Percentiles rank a stretch among this genome's conserved stretches.
Evolutionary conservation across 495 filamentous ascomycete genomes (phyloP).

Genomic region (Clohesyomyces aquaticus): DNA sequence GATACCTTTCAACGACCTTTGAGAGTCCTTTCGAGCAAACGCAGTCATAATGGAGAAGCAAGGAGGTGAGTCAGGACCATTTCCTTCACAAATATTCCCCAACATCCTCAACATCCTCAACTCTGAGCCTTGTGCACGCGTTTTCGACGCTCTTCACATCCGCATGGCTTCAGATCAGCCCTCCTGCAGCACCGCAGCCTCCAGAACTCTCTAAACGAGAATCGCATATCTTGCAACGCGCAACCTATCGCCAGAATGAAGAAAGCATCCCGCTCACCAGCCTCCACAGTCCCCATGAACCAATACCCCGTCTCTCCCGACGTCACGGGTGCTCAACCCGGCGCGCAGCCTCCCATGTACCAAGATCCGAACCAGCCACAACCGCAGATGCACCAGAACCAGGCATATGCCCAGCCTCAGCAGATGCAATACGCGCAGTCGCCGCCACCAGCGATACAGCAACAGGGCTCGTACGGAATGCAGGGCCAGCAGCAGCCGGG

Average conservation of each 20-base stretch:
- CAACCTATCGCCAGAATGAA: background rate
- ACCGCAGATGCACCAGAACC: constrained; percentile 14
- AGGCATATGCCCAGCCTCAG: constrained; percentile 23
- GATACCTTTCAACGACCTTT: background rate
- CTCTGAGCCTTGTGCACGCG: background rate
- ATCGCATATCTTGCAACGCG: no score
- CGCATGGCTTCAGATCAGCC: no score
- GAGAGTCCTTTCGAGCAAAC: background rate
- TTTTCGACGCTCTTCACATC: background rate
- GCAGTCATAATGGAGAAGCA: constrained; percentile 39
- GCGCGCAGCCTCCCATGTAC: constrained; percentile 29
- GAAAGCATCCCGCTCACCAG: background rate
- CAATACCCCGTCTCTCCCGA: constrained; percentile 34
- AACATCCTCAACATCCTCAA: background rate
- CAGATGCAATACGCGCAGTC: constrained; percentile 16
- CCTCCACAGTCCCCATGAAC: constrained; percentile 33
- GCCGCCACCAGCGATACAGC: constrained; percentile 28
- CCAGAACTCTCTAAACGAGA: no score
- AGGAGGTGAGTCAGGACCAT: constrained; percentile 25
- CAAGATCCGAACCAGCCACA: constrained; percentile 30
- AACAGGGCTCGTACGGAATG: constrained; percentile 23
- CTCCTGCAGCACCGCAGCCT: no score
- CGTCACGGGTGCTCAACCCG: constrained; percentile 6
- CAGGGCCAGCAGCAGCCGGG: constrained; percentile 13
- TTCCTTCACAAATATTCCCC: background rate